Base-by-base conservation (phyloP, 2,329 filamentous ascomycete genomes). In the Paecilomyces variotii region DNA sequence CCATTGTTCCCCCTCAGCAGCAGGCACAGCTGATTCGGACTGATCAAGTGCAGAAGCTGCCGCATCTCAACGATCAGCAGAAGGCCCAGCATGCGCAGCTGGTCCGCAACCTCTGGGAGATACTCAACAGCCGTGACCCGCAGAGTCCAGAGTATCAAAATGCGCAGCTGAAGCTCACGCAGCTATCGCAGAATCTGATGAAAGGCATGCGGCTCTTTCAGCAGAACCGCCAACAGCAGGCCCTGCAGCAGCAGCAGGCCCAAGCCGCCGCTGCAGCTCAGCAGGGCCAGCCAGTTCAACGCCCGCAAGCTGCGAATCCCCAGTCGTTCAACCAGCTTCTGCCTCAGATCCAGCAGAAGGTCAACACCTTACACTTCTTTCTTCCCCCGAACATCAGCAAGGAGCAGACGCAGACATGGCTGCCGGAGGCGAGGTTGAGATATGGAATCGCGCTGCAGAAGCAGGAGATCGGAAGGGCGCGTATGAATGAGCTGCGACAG, bases 81-180 rank as follows among this genome's bases (percentile, higher is more conserved):
- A 86, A 85, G 71, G 70, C 76, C 52, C 79, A 82, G 63, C 84
- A 84, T 65, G 80, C 80, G 59, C 72, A 77, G 54, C 74, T 80
- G 24, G 78, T 86, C 61, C 76, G 78, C 58, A 79, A 75, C 60
- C 75, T 84, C 55, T 86, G 83, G 82, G 76, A 78, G 30, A 70
- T 77, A 32, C 73, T 82, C 55, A 79, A 82, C 60, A 76, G 67
- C 50, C 76, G 77, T 49, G 75, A 81, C 11, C 71, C 74, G 34
- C 78, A 79, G 56, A 81, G 76, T 56, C 67, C 74, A 1, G 79
- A 83, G 59, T 79, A 83, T 63, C 75, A 76, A 58, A 72, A 73
- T 50, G 82, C 80, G 11, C 78, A 80, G 55, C 70, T 75, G 28
- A 81, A 80, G 62, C 75, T 85, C 24, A 74, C 78, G 12, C 76